Evolutionary conservation across 352 stramenopile genomes (phyloP).

Genomic region (Peronospora farinosa): DNA sequence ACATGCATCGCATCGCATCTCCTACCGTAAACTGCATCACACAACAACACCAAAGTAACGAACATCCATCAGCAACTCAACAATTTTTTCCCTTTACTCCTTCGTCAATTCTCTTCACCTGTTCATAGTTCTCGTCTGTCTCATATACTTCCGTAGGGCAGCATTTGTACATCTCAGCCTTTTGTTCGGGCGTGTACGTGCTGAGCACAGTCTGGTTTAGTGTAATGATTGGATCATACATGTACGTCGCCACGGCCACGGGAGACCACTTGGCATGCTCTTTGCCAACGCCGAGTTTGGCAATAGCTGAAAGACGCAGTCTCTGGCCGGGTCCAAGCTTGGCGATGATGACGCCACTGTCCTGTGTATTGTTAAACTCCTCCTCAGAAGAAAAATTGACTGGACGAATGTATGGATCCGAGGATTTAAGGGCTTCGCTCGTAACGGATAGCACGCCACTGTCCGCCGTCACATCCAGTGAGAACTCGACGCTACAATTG

Average conservation of each 20-base stretch:
- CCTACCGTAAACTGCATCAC: conserved; percentile 43
- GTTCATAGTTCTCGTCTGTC: conserved; percentile 88
- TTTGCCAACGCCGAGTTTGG: conserved; percentile 92
- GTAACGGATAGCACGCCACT: conserved; percentile 67
- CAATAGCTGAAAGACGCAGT: conserved; percentile 92
- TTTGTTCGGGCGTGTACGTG: conserved; percentile 91
- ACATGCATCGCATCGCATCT: conserved; percentile 87
- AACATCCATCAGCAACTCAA: conserved; percentile 7
- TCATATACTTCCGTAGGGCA: conserved; percentile 93
- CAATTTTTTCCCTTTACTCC: not conserved
- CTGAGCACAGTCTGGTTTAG: conserved; percentile 89
- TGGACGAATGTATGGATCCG: conserved; percentile 79
- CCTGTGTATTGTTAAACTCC: conserved; percentile 91
- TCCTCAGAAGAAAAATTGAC: conserved; percentile 86
- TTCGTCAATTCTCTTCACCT: conserved; percentile 25
- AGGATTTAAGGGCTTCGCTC: conserved; percentile 72
- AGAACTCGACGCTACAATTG: conserved; percentile 95
- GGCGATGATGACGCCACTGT: conserved; percentile 94
- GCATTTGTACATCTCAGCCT: conserved; percentile 91
- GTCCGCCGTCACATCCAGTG: conserved; percentile 89
- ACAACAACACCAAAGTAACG: not conserved
- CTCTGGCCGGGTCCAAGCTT: conserved; percentile 93
- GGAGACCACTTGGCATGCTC: conserved; percentile 97
- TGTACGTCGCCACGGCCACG: conserved; percentile 92
- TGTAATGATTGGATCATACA: conserved; percentile 88